Evolutionary conservation across 2,329 filamentous ascomycete species (phyloP).

Genomic region (Dactylonectria macrodidyma): DNA sequence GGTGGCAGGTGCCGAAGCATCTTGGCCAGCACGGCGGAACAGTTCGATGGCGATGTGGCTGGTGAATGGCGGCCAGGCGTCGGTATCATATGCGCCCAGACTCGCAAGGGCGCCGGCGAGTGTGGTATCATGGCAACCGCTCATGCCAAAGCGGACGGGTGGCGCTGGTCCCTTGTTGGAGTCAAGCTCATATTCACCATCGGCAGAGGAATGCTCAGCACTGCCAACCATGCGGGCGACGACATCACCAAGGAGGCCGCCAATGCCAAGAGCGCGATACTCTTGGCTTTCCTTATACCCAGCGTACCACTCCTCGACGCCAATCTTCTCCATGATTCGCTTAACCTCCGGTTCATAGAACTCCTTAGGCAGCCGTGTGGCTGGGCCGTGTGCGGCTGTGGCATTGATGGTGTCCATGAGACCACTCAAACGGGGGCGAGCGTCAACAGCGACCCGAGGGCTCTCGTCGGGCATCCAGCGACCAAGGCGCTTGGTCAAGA

Average conservation of each 20-base stretch:
- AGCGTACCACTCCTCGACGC: conserved; percentile 92
- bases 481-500: conserved; percentile 82
- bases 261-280: conserved; percentile 92
- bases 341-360: conserved; percentile 87
- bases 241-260: conserved; percentile 86
- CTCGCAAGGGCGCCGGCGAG: conserved; percentile 84
- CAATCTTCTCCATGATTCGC: conserved; percentile 80
- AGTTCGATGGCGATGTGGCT: conserved; percentile 93
- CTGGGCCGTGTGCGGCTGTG: conserved; percentile 82
- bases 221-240: conserved; percentile 81
- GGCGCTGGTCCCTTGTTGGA: conserved; percentile 52
- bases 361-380: conserved; percentile 83
- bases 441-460: conserved; percentile 83
- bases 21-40: conserved; percentile 71
- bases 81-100: conserved; percentile 81
- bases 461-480: conserved; percentile 87
- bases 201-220: conserved; percentile 69
- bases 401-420: conserved; percentile 96
- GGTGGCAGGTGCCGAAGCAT: conserved; percentile 29
- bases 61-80: conserved; percentile 92
- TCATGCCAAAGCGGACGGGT: conserved; percentile 81
- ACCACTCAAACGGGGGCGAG: conserved; percentile 85
- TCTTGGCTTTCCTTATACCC: conserved; percentile 89
- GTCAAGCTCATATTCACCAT: conserved; percentile 66
- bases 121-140: conserved; percentile 94